These are phyloP conservation scores for Chlorella sp. DNA, from an alignment of 139 green algal genomes.

Conservation along the genomic window DNA sequence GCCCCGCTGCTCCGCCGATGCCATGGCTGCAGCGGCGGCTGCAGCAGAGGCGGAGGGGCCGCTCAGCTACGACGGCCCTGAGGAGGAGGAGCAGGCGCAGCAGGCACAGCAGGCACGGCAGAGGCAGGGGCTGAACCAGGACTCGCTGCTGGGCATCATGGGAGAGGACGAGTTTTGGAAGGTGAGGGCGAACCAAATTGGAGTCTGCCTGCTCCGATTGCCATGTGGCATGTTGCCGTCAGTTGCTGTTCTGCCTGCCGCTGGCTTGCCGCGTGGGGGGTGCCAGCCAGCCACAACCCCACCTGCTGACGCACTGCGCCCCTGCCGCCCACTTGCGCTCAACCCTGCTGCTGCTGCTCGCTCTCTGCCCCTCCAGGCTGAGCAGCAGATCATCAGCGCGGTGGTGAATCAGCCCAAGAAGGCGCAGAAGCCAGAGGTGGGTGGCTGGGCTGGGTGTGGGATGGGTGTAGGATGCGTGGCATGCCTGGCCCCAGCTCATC, in stretches of 20 bases:
- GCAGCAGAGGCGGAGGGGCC: not conserved
- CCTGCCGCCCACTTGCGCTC: too few relatives aligned
- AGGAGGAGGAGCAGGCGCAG: not conserved
- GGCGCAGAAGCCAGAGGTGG: not conserved
- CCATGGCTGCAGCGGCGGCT: too few relatives aligned
- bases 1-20: too few relatives aligned
- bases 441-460: too few relatives aligned
- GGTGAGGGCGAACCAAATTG: too few relatives aligned
- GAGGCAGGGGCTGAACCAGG: not conserved
- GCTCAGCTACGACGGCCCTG: not conserved
- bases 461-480: too few relatives aligned
- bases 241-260: not conserved
- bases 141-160: not conserved
- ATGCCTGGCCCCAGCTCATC: not conserved
- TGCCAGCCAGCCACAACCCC: too few relatives aligned
- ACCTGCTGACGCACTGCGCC: too few relatives aligned
- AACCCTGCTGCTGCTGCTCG: not conserved
- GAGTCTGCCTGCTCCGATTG: too few relatives aligned
- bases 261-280: not conserved
- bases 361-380: not conserved
- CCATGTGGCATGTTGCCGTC: too few relatives aligned
- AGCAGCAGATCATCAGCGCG: constrained; percentile 2
- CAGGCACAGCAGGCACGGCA: too few relatives aligned
- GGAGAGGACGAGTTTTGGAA: not conserved
- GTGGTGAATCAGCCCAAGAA: constrained; percentile 15